Conservation (phyloP, 257 asterid species). For the Nicotiana knightiana region DNA sequence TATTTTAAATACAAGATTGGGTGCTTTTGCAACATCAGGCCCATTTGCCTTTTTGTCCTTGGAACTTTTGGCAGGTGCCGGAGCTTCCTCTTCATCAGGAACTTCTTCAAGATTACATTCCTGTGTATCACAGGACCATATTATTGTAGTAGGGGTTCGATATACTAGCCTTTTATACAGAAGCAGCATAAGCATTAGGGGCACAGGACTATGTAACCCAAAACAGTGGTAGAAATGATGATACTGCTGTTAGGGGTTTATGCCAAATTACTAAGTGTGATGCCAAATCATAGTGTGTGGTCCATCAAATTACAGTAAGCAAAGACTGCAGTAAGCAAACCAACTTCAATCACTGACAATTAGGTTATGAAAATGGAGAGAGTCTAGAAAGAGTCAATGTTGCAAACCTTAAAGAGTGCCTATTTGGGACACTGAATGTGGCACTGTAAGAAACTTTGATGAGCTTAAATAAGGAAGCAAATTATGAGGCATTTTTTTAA, state of each 20-base stretch:
- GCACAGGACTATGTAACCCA: background rate
- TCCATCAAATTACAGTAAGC: background rate
- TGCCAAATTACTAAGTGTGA: background rate
- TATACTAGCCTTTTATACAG: background rate
- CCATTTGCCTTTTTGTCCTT: slow-evolving; percentile 91
- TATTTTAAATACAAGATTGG: slow-evolving; percentile 74
- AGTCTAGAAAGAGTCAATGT: background rate
- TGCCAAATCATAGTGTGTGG: background rate
- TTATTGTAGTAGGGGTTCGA: background rate
- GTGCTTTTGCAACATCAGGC: slow-evolving; percentile 63
- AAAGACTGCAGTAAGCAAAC: background rate
- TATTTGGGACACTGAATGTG: background rate
- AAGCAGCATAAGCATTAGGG: background rate
- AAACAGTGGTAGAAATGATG: background rate
- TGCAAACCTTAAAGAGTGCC: background rate
- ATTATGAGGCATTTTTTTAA: background rate
- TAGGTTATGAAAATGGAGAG: background rate
- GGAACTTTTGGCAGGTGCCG: slow-evolving; percentile 78
- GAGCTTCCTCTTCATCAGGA: slow-evolving; percentile 76
- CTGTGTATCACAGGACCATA: slow-evolving; percentile 27
- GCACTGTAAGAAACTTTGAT: background rate
- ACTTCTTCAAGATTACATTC: slow-evolving; percentile 94
- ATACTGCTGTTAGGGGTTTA: background rate
- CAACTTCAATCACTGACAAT: background rate
- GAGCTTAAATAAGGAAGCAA: background rate